A percentile compares a stretch with the other conserved stretches of the same genome.
Conservation (phyloP, 768 basidiomycete species). For the Artomyces pyxidatus region DNA sequence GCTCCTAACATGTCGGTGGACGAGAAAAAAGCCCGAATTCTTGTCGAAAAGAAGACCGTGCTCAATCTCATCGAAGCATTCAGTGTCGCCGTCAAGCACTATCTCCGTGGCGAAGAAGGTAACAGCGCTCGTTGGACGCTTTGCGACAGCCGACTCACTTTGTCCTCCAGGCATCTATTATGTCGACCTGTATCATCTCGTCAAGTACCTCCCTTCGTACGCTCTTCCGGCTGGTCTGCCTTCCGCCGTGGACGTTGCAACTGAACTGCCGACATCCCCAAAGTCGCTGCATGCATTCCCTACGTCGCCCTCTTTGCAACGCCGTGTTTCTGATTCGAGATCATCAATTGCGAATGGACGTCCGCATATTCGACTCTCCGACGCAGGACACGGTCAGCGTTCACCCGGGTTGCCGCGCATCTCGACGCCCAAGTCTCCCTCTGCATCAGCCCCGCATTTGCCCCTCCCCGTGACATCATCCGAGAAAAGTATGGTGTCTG, state of each 20-base stretch:
- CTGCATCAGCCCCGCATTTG: conserved; percentile 6
- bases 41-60: conserved; percentile 62
- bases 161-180: conserved; percentile 20
- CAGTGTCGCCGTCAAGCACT: conserved; percentile 61
- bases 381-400: background rate
- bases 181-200: conserved; percentile 55
- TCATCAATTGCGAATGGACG: conserved; percentile 1
- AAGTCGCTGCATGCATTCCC: background rate
- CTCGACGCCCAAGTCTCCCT: background rate
- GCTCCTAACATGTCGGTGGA: conserved; percentile 16
- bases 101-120: conserved; percentile 24
- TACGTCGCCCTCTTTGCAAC: background rate
- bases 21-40: conserved; percentile 35
- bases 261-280: background rate
- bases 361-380: background rate
- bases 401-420: background rate
- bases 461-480: conserved; percentile 10
- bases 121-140: conserved; percentile 4
- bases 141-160: background rate
- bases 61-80: conserved; percentile 64
- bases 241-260: conserved; percentile 25
- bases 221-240: conserved; percentile 45
- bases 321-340: background rate
- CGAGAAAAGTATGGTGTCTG: background rate
- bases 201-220: conserved; percentile 67